Evolutionary conservation across 73 alveolate genomes (phyloP).

Genomic region (Durusdinium trenchii): DNA sequence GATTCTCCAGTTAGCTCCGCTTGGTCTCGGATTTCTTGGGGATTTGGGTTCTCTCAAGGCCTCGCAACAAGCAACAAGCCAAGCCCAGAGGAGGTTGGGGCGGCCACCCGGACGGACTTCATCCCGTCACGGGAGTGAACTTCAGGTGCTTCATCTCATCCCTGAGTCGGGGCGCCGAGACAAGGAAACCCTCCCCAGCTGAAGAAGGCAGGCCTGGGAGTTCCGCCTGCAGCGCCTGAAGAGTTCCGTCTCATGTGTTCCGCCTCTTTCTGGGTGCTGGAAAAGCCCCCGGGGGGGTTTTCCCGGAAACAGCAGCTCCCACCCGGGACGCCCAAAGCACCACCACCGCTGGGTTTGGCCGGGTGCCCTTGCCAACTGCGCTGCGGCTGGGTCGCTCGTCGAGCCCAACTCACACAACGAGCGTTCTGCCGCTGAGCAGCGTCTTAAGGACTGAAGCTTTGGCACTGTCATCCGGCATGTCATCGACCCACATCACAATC

Average conservation of each 20-base stretch:
- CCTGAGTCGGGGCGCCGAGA: slow-evolving; percentile 3
- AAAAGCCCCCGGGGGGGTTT: background rate
- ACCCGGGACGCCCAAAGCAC: background rate
- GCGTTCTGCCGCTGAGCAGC: slow-evolving; percentile 41
- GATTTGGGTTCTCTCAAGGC: no score
- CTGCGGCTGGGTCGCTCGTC: background rate
- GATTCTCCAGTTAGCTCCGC: no score
- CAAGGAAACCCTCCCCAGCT: background rate
- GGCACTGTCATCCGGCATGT: slow-evolving; percentile 81
- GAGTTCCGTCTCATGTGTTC: no score
- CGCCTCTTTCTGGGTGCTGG: no score
- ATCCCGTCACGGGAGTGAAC: slow-evolving; percentile 31
- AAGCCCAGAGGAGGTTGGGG: no score
- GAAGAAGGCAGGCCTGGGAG: background rate
- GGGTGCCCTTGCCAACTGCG: no score
- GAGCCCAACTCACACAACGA: background rate
- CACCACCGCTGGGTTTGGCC: no score
- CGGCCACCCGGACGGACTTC: background rate
- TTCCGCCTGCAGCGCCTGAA: no score
- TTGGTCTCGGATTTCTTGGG: no score
- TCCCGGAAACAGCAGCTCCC: background rate
- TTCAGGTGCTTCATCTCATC: slow-evolving; percentile 61
- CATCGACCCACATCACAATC: slow-evolving; percentile 89
- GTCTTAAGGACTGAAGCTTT: slow-evolving; percentile 63
- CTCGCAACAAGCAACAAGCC: no score